These are phyloP conservation scores for Lunularia cruciata DNA, from an alignment of 225 moss, liverwort and hornwort genomes.

Conservation along the genomic window DNA sequence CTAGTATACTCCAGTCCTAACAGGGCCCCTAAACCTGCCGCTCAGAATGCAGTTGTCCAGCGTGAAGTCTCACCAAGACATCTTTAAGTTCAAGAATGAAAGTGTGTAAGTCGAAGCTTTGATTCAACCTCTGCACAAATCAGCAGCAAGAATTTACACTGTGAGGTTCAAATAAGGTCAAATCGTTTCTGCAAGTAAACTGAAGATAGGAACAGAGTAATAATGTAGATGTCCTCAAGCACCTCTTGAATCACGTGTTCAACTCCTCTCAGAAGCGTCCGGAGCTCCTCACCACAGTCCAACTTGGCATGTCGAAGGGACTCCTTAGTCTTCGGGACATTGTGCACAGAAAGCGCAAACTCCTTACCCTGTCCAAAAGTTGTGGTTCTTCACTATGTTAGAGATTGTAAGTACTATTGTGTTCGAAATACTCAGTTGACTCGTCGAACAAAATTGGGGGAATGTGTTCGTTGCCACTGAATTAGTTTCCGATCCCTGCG, in stretches of 20 bases:
- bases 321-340: slow-evolving; percentile 54
- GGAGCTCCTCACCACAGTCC: slow-evolving; percentile 66
- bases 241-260: slow-evolving; percentile 83
- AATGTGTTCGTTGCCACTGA: too few relatives aligned
- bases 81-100: slow-evolving; percentile 84
- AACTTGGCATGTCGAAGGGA: slow-evolving; percentile 62
- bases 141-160: background rate
- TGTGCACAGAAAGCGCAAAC: slow-evolving; percentile 63
- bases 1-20: background rate
- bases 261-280: slow-evolving; percentile 59
- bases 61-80: slow-evolving; percentile 50
- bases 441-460: too few relatives aligned
- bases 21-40: background rate
- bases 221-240: background rate
- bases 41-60: background rate
- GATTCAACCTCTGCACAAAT: slow-evolving; percentile 58
- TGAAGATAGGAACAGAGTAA: background rate
- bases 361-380: slow-evolving; percentile 50
- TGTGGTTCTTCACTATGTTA: background rate
- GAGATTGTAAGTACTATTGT: too few relatives aligned
- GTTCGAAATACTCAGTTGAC: too few relatives aligned
- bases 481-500: too few relatives aligned
- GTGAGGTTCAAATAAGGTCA: background rate
- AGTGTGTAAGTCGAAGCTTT: slow-evolving; percentile 62
- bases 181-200: background rate